Conservation (phyloP, 2,329 filamentous ascomycete genomes). For the Zopfia rhizophila region DNA sequence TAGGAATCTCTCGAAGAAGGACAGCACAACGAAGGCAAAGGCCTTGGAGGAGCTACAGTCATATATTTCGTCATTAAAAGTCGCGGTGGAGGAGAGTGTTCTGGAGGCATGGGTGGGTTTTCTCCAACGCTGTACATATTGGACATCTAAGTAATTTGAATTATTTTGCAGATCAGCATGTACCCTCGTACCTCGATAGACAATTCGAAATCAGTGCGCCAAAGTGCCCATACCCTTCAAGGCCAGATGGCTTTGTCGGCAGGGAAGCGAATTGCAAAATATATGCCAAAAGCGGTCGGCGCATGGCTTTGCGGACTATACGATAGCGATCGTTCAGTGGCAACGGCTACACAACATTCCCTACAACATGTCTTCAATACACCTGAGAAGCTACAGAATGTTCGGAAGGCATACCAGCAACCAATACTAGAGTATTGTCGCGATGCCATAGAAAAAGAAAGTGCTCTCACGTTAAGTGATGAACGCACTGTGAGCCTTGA, state of each 20-base stretch:
- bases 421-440: conserved; percentile 85
- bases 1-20: conserved; percentile 92
- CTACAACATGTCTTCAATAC: conserved; percentile 79
- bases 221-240: conserved; percentile 83
- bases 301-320: conserved; percentile 93
- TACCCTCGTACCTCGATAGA: conserved; percentile 94
- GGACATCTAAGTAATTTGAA: conserved; percentile 50
- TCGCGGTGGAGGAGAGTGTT: conserved; percentile 80
- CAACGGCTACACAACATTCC: conserved; percentile 80
- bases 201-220: conserved; percentile 85
- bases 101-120: conserved; percentile 84
- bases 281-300: conserved; percentile 80
- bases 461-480: conserved; percentile 84
- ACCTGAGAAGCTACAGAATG: conserved; percentile 78
- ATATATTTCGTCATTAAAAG: conserved; percentile 68
- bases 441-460: conserved; percentile 81
- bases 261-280: conserved; percentile 84
- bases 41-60: conserved; percentile 85
- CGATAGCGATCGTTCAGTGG: conserved; percentile 82
- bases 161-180: conserved; percentile 72
- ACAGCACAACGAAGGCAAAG: conserved; percentile 89
- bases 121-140: conserved; percentile 41
- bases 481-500: conserved; percentile 84
- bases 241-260: conserved; percentile 66
- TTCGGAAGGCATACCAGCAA: conserved; percentile 84